Evolutionary conservation across 2,329 filamentous ascomycete genomes (phyloP), one percentile per base, ranked within the genome.

Genomic region (Allantophomopsis cytisporea): DNA sequence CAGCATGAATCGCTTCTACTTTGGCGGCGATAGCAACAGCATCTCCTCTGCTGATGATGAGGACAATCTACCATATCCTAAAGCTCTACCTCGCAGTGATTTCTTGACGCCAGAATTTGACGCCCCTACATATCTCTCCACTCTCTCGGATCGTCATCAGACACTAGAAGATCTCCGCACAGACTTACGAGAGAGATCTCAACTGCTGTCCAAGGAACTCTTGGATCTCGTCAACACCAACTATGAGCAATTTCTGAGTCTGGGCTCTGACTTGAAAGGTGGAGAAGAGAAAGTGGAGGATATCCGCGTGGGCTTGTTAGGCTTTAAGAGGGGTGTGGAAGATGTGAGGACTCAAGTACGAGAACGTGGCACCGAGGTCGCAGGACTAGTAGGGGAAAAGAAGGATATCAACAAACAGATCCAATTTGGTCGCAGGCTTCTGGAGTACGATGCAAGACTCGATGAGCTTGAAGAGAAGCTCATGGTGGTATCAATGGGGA

Each of bases 161-260:
- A 95, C 89, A 1, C 83, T 98, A 36, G 88, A 94, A 56, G 91
- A 98, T 58, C 68, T 98, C 23, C 84, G 89, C 30, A 65, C 80
- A 5, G 93, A 98, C 54, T 69, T 98, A 13, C 80, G 88, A 35
- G 76, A 87, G 42, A 73, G 93, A 39, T 84, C 80, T 49, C 75
- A 83, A 49, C 71, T 80, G 15, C 79, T 98, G 44, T 83, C 80
- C 52, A 76, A 81, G 45, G 91, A 98, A 62, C 70, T 98, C 2
- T 69, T 98, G 14, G 89, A 95, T 61, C 74, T 98, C 7, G 91
- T 98, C 48, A 98, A 98, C 55, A 74, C 81, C 38, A 94, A 98
- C 60, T 96, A 98, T 57, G 81, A 86, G 36, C 83, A 89, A 41
- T 98, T 98, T 51, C 61, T 98, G 4, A 80, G 79, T 0, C 63